These are phyloP conservation scores for Achaetomiella virescens DNA, from an alignment of 495 filamentous ascomycete species.

Conservation along the genomic window DNA sequence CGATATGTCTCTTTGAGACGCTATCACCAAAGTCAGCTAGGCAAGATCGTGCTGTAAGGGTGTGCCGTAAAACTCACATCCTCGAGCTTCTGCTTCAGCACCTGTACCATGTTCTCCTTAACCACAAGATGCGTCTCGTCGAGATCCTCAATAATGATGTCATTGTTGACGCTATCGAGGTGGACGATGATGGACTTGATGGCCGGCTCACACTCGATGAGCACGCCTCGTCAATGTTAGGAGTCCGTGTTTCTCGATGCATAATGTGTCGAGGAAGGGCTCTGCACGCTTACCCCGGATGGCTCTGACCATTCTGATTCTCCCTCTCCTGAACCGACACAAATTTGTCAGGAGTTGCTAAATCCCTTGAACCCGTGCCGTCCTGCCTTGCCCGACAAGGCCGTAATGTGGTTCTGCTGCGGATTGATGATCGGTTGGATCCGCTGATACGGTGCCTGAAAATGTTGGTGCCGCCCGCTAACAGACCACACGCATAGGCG, in stretches of 20 bases:
- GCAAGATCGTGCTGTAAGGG: not conserved
- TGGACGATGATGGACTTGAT: constrained; percentile 56
- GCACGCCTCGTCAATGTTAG: constrained; percentile 46
- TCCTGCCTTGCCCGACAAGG: no score
- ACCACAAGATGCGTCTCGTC: constrained; percentile 68
- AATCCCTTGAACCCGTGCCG: no score
- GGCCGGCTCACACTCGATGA: constrained; percentile 66
- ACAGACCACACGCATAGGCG: no score
- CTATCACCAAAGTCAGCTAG: constrained; percentile 16
- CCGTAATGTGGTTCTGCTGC: no score
- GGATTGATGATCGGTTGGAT: no score
- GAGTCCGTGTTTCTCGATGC: no score
- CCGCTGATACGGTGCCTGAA: no score
- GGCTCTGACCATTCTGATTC: constrained; percentile 12
- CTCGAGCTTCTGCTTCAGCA: constrained; percentile 56
- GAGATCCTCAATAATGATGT: constrained; percentile 60
- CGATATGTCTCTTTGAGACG: constrained; percentile 39
- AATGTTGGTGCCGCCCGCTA: no score
- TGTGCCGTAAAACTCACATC: constrained; percentile 34
- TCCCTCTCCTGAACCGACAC: no score
- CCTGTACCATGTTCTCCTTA: constrained; percentile 59
- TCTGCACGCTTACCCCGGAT: constrained; percentile 5
- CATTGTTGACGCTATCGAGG: constrained; percentile 50
- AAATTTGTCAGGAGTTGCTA: no score
- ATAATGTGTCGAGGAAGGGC: not conserved